These are phyloP conservation scores for Dactylellina parvicollis DNA, from an alignment of 2,329 filamentous ascomycete genomes.

Conservation along the genomic window DNA sequence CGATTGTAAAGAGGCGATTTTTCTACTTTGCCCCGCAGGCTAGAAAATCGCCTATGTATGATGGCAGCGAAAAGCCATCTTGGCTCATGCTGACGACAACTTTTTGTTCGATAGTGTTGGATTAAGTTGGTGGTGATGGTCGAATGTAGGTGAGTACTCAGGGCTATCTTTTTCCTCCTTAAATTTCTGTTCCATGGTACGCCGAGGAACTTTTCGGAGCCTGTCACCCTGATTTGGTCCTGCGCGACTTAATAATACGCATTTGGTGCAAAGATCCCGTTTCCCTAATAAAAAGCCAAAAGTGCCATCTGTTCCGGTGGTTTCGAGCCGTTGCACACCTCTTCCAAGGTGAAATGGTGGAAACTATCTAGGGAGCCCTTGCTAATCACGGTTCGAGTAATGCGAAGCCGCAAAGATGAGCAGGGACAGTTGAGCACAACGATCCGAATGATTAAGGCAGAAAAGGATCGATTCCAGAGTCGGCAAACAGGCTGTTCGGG, in stretches of 20 bases:
- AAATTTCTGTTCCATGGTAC: slow-evolving; percentile 21
- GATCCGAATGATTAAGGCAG: slow-evolving; percentile 29
- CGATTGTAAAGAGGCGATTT: neutral
- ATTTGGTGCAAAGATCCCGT: slow-evolving; percentile 18
- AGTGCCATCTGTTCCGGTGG: slow-evolving; percentile 14
- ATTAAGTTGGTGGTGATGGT: neutral
- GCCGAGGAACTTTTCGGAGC: slow-evolving; percentile 38
- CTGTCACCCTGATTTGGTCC: slow-evolving; percentile 12
- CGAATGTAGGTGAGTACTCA: neutral
- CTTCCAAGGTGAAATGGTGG: slow-evolving; percentile 22
- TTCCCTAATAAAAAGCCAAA: slow-evolving; percentile 16
- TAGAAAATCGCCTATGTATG: neutral
- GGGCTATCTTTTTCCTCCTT: neutral
- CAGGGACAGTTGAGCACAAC: slow-evolving; percentile 6
- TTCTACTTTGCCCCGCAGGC: slow-evolving; percentile 5
- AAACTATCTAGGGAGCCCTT: slow-evolving; percentile 43
- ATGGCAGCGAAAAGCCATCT: neutral
- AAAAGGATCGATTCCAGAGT: slow-evolving; percentile 35
- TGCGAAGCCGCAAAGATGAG: slow-evolving; percentile 37
- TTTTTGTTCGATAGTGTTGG: neutral
- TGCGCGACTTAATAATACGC: slow-evolving; percentile 30
- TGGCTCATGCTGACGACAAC: slow-evolving; percentile 2
- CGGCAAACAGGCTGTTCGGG: slow-evolving; percentile 36
- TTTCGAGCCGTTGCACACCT: slow-evolving; percentile 17
- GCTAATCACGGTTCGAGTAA: slow-evolving; percentile 48